Percentiles rank a stretch among this genome's conserved stretches.
phyloP scores from a whole-genome alignment of 2,329 filamentous ascomycete genomes.

The Phymatotrichopsis omnivora region DNA sequence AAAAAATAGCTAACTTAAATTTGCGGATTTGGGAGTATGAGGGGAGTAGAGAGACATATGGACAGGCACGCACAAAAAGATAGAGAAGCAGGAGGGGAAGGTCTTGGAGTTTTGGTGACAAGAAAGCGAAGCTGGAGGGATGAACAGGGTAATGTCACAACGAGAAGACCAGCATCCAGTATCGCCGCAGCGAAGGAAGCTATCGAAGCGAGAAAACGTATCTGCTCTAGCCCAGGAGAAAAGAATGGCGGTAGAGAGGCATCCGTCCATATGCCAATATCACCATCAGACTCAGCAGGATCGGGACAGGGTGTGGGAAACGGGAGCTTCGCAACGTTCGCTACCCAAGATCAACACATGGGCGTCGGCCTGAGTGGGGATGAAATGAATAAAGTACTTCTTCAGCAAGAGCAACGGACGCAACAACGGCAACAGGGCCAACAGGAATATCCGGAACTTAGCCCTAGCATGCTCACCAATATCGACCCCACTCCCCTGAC shows the following conservation, averaged over 20 bases:
- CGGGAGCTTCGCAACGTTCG: too few relatives aligned
- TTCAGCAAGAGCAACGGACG: too few relatives aligned
- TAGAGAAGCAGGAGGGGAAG: conserved; percentile 45
- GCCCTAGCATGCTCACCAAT: too few relatives aligned
- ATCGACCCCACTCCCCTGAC: too few relatives aligned
- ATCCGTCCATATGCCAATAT: background rate
- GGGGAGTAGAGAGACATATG: conserved; percentile 54
- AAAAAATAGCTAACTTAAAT: conserved; percentile 21
- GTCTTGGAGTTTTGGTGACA: conserved; percentile 44
- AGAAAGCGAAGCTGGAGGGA: conserved; percentile 49
- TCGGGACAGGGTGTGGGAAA: too few relatives aligned
- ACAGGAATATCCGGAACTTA: too few relatives aligned
- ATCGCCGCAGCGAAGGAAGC: conserved; percentile 11
- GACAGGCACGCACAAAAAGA: conserved; percentile 45
- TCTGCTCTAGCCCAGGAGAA: background rate
- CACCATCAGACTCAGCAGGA: background rate
- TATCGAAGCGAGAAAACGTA: conserved; percentile 10
- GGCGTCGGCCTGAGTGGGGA: too few relatives aligned
- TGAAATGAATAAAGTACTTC: too few relatives aligned
- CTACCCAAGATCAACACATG: too few relatives aligned
- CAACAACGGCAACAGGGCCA: too few relatives aligned
- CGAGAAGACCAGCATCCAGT: conserved; percentile 36
- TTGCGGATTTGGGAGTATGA: too few relatives aligned
- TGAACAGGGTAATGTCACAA: conserved; percentile 44
- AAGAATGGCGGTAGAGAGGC: background rate